phyloP scores from a whole-genome alignment of 2,329 filamentous ascomycete genomes.

The Coniochaeta hoffmannii region DNA sequence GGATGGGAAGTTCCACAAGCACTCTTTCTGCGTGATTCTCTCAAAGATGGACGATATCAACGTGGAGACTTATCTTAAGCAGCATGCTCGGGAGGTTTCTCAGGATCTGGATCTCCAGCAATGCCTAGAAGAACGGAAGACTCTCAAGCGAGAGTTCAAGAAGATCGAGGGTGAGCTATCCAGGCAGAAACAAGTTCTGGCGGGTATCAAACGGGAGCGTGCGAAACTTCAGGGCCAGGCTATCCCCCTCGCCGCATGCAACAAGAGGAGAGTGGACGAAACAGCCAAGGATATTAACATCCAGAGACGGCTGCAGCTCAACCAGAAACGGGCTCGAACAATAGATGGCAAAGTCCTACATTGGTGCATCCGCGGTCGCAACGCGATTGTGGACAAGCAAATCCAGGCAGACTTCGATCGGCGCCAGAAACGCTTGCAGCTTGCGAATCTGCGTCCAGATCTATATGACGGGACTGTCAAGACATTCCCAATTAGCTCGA shows the following conservation, averaged over 20 bases:
- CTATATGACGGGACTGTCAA: not conserved
- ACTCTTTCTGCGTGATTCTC: slow-evolving; percentile 16
- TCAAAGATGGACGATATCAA: slow-evolving; percentile 23
- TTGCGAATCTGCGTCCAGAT: not conserved
- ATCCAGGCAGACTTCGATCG: not conserved
- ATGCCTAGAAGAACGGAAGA: not conserved
- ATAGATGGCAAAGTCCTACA: not conserved
- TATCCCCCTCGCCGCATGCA: no score
- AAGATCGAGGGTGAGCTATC: not conserved
- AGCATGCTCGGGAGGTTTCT: not conserved
- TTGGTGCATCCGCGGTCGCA: not conserved
- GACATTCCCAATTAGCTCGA: not conserved
- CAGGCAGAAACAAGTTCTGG: not conserved
- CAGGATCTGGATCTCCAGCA: not conserved
- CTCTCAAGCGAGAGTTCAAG: not conserved
- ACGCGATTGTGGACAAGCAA: not conserved
- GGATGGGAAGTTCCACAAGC: slow-evolving; percentile 16
- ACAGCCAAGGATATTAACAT: not conserved
- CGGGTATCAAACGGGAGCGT: not conserved
- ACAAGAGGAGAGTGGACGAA: not conserved
- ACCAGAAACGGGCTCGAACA: not conserved
- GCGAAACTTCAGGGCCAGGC: not conserved
- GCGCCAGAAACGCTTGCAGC: not conserved
- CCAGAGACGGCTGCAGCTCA: not conserved
- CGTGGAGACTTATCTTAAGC: slow-evolving; percentile 5